Base-by-base conservation (phyloP, 768 basidiomycete genomes). In the Brasilioporus rufonigricans region DNA sequence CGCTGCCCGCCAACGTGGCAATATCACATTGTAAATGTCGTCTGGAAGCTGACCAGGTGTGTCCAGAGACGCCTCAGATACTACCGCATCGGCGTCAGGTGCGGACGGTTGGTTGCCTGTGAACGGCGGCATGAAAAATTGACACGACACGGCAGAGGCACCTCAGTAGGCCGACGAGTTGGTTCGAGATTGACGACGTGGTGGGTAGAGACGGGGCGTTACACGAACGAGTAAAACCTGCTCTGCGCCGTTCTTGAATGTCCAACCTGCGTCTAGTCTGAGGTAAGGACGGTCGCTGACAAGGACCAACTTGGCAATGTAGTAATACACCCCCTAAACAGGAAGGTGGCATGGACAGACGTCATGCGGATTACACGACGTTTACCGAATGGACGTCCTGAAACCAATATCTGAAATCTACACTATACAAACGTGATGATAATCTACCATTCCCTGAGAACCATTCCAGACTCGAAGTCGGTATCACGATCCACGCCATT, bases 1-100 rank as follows among this genome's bases (percentile, higher is more conserved):
- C 0, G 72, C 77, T 24, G 84, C 81, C 58, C 87, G 73, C 90
- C 89, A 91, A 67, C 76, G 70, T 7, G 82, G 78, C 55, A 93
- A 66, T 1, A 78, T 83, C 1, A 77, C 69, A 38, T 85, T 80
- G 64, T 92, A 93, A 11, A 87, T 77, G 59, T 89, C 82, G n/a
- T 61, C 59, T 18, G 62, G 50, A 40, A 52, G 66, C 3, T 53
- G 56, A 16, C 66, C 62, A 0, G 59, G 62, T 9, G 57, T 40
- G 10, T 54, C 50, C 29, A 40, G 48, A 32, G 48, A 26, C 1
- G 23, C 23, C 27, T 53, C 48, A 4, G 48, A 35, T 7, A 12
- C 8, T 24, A 24, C 4, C 4, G 44, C 2, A 14, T 43, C 50
- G 21, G 14, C 16, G 21, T 48, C 44, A 8, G 5, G 23, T 43